Evolutionary conservation across 192 early-diverging fungal species (phyloP), one percentile per base, ranked within the genome.

Genomic region (Coemansia sp.): DNA sequence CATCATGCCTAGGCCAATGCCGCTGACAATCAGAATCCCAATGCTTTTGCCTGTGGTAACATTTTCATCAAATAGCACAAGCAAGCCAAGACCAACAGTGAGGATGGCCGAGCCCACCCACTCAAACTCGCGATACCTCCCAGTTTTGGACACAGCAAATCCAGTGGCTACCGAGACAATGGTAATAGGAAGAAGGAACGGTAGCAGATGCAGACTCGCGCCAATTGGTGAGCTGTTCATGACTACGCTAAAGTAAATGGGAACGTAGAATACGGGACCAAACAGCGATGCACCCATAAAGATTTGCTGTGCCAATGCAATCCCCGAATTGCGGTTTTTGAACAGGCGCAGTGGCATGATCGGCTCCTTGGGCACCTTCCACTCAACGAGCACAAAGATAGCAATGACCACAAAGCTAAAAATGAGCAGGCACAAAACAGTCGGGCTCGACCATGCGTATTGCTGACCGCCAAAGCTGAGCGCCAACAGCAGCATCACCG

Each of bases 181-280:
- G 29, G 88, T 85, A n/a, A 89, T 70, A 35, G 83, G 82, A 37
- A 92, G 59, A 39, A 95, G 85, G n/a, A 91, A 68, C 1, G 94
- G 92, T 47, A 97, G 72, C 50, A 88, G 69, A 52, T 89, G 82
- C 24, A 97, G 55, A 21, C 93, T 92, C 10, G 90, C 79, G 2
- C 66, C 9, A 6, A 90, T 90, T 4, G 95, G 87, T 43, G 86
- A 69, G 23, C 83, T 69, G 60, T 87, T 87, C 50, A 83, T 73
- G n/a, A 92, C 90, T 45, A 93, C 70, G 63, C 81, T 85, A 66
- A 84, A 91, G 37, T 79, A 88, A 17, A 90, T 57, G 35, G 90
- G 88, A 21, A 85, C 59, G 65, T 84, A 89, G 53, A 84, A 90
- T 2, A 84, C 60, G 0, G 82, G 83, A 19, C 74, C 86, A 52